Conservation (phyloP, 2,329 filamentous ascomycete genomes). For the Ophiocordyceps camponoti-leonardi region DNA sequence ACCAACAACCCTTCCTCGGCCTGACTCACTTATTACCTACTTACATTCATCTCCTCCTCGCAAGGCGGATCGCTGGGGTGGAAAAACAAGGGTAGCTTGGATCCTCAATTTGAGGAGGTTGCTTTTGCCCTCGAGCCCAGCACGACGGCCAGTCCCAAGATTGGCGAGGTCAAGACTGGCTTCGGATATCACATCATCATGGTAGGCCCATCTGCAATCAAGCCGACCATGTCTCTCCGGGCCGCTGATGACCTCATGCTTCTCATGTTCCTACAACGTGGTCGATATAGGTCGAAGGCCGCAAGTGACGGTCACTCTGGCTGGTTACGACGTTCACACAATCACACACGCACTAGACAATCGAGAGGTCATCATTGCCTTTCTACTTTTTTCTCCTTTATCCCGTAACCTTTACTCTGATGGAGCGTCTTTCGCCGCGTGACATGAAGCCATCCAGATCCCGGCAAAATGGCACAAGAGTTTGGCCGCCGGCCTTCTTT, state of each 20-base stretch:
- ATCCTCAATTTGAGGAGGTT: slow-evolving; percentile 54
- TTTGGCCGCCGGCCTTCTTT: slow-evolving; percentile 20
- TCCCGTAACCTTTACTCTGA: slow-evolving; percentile 23
- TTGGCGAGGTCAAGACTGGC: slow-evolving; percentile 53
- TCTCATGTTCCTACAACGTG: not conserved
- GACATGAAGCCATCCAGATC: slow-evolving; percentile 23
- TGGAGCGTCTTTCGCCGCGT: slow-evolving; percentile 13
- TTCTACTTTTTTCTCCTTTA: slow-evolving; percentile 9
- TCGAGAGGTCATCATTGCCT: not conserved
- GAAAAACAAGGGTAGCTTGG: slow-evolving; percentile 51
- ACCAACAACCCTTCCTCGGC: too few species aligned
- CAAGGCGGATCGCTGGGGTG: slow-evolving; percentile 54
- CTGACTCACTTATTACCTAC: too few species aligned
- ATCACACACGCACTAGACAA: not conserved
- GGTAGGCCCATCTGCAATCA: slow-evolving; percentile 24
- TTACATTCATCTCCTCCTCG: not conserved
- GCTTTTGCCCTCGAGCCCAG: slow-evolving; percentile 54
- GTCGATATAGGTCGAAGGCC: slow-evolving; percentile 19
- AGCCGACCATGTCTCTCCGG: not conserved
- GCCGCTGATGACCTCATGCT: too few species aligned
- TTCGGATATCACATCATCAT: slow-evolving; percentile 72
- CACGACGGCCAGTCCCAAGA: slow-evolving; percentile 44
- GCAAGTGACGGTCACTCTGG: too few species aligned
- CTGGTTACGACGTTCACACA: too few species aligned
- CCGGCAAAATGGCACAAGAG: slow-evolving; percentile 28